Evolutionary conservation across 306 rosid species (phyloP).

Genomic region (Canavalia gladiata): DNA sequence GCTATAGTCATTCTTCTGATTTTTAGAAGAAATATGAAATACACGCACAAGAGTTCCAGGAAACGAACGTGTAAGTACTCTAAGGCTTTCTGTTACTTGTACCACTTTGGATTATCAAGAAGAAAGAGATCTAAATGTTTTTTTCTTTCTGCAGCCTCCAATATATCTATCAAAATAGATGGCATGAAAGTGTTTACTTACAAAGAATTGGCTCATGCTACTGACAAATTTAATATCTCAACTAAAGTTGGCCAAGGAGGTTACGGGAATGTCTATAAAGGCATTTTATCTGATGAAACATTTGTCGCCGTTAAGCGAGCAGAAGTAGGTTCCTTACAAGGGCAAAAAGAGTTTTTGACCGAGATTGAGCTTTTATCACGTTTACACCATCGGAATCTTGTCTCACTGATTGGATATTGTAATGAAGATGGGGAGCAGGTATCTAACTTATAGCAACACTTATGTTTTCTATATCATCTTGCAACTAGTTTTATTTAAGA

Average conservation of each 20-base stretch:
- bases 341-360: slow-evolving; percentile 89
- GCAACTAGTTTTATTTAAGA: slow-evolving; percentile 13
- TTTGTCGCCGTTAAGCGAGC: slow-evolving; percentile 88
- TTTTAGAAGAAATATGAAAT: slow-evolving; percentile 52
- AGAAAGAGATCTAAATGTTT: slow-evolving; percentile 39
- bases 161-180: slow-evolving; percentile 68
- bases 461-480: slow-evolving; percentile 20
- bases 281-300: slow-evolving; percentile 67
- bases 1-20: slow-evolving; percentile 59
- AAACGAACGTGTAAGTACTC: slow-evolving; percentile 66
- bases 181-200: slow-evolving; percentile 78
- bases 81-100: slow-evolving; percentile 21
- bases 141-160: slow-evolving; percentile 68
- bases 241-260: slow-evolving; percentile 89
- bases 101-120: slow-evolving; percentile 18
- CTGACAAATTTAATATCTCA: slow-evolving; percentile 68
- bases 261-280: slow-evolving; percentile 93
- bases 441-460: slow-evolving; percentile 32
- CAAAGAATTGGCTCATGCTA: slow-evolving; percentile 78
- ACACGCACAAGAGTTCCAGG: slow-evolving; percentile 55
- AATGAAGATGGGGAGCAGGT: slow-evolving; percentile 89
- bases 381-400: slow-evolving; percentile 91
- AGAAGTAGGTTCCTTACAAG: slow-evolving; percentile 90
- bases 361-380: slow-evolving; percentile 91
- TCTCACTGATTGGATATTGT: slow-evolving; percentile 83